Evolutionary conservation across 495 filamentous ascomycete genomes (phyloP), one percentile per base, ranked within the genome.

Genomic region (Annulohypoxylon moriforme): DNA sequence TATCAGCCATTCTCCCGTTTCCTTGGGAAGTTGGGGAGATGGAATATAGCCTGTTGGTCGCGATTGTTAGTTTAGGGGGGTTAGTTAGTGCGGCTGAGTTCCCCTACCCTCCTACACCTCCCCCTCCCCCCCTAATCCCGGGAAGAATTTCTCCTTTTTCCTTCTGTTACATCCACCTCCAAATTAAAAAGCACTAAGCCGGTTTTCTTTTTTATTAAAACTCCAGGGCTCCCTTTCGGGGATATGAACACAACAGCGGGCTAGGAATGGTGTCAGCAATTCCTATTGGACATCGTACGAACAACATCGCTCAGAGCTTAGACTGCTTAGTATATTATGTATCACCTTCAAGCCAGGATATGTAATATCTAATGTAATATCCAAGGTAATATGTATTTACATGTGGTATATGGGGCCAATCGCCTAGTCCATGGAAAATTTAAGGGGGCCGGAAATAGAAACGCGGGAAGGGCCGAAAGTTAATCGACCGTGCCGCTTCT

Each of bases 401-500:
- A 44, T 44, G 47, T 25, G 47, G 16, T 27, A 31, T n/a, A n/a
- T n/a, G 18, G 25, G 50, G n/a, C n/a, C 52, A n/a, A 34, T 22
- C n/a, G 14, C 4, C 11, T 40, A 40, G 36, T n/a, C 13, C 36
- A n/a, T 40, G 36, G 31, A 18, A 56, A n/a, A 20, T 18, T 56
- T 36, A n/a, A 34, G 31, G n/a, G 36, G 27, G 36, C 16, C 52
- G 36, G 60, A 68, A 59, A 64, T 72, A 72, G 69, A n/a, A 68
- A 64, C 56, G 56, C 70, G 70, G 70, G 70, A 73, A 60, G 33
- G 55, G 60, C 70, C 70, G 70, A 64, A 61, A 56, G 60, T 60
- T 68, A 64, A 72, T 62, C 36, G 44, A 31, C 64, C 47, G 47
- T 22, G 46, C 64, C 64, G 52, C 33, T 16, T 14, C 64, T 53